Percentiles rank a stretch among this genome's conserved stretches.
phyloP scores from a whole-genome alignment of 2,329 filamentous ascomycete species.

The Fusarium miscanthi region DNA sequence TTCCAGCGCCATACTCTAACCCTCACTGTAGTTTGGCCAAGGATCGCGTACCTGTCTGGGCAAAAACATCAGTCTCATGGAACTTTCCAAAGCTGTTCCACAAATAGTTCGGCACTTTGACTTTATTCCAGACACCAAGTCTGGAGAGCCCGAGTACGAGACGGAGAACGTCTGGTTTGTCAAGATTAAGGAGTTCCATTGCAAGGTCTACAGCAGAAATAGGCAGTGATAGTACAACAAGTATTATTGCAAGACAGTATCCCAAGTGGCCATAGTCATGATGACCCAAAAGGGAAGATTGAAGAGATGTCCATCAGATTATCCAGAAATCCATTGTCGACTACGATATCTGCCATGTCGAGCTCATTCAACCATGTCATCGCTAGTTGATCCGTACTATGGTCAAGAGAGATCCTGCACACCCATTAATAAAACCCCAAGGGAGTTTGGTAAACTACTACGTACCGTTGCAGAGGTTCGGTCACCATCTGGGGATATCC shows the following conservation, averaged over 20 bases:
- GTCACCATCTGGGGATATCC: neutral
- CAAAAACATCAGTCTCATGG: neutral
- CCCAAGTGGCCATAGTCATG: neutral
- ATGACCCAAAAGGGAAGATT: neutral
- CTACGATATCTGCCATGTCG: neutral
- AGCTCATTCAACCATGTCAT: neutral
- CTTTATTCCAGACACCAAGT: neutral
- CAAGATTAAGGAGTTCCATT: neutral
- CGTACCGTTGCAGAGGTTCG: neutral
- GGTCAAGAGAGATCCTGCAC: neutral
- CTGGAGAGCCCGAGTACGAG: neutral
- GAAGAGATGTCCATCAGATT: neutral
- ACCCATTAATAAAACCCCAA: rapidly evolving
- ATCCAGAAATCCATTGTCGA: neutral
- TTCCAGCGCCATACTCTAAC: rapidly evolving
- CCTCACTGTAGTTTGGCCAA: neutral
- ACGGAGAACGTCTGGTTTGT: neutral
- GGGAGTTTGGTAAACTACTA: rapidly evolving
- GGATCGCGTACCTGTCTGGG: neutral
- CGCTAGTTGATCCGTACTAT: neutral
- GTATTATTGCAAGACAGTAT: neutral
- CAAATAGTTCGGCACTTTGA: neutral
- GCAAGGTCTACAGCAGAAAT: neutral
- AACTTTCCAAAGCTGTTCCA: neutral
- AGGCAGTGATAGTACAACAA: neutral